Percentiles rank a stretch among this genome's conserved stretches.
Evolutionary conservation across 495 filamentous ascomycete species (phyloP).

Genomic region (Entonaema liquescens): DNA sequence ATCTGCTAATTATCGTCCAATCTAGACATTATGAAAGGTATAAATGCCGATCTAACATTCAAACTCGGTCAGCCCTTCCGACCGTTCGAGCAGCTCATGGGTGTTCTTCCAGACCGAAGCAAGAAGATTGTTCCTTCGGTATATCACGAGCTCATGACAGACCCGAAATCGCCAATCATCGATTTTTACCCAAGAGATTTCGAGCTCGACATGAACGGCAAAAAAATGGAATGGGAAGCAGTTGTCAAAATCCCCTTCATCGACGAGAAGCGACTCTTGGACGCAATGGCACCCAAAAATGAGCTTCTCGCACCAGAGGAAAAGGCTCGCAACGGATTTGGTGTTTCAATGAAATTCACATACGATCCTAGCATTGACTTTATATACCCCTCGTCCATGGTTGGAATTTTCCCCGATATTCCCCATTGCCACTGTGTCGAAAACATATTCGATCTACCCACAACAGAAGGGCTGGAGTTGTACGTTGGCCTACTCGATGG

Average conservation of each 20-base stretch:
- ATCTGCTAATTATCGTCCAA: slow-evolving; percentile 16
- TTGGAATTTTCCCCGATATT: slow-evolving; percentile 91
- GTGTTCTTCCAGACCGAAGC: slow-evolving; percentile 94
- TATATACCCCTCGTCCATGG: slow-evolving; percentile 82
- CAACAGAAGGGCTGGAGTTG: slow-evolving; percentile 87
- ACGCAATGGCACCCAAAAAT: slow-evolving; percentile 86
- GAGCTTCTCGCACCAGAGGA: slow-evolving; percentile 77
- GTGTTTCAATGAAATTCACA: slow-evolving; percentile 90
- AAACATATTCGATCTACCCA: slow-evolving; percentile 94
- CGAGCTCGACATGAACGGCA: slow-evolving; percentile 98
- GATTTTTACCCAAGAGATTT: slow-evolving; percentile 99
- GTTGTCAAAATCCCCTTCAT: slow-evolving; percentile 99
- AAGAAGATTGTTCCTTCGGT: slow-evolving; percentile 91
- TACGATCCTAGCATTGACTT: slow-evolving; percentile 80
- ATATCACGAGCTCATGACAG: slow-evolving; percentile 93
- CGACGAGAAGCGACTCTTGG: slow-evolving; percentile 83
- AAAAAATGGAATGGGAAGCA: slow-evolving; percentile 99
- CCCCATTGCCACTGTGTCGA: slow-evolving; percentile 87
- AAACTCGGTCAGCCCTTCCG: slow-evolving; percentile 91
- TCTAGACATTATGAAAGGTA: slow-evolving; percentile 84
- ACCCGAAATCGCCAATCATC: slow-evolving; percentile 89
- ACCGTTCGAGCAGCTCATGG: slow-evolving; percentile 98
- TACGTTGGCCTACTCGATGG: slow-evolving; percentile 88
- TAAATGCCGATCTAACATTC: slow-evolving; percentile 90
- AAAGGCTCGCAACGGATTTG: slow-evolving; percentile 85